These are phyloP conservation scores for Nemania serpens DNA, from an alignment of 2,329 filamentous ascomycete genomes.

Conservation along the genomic window DNA sequence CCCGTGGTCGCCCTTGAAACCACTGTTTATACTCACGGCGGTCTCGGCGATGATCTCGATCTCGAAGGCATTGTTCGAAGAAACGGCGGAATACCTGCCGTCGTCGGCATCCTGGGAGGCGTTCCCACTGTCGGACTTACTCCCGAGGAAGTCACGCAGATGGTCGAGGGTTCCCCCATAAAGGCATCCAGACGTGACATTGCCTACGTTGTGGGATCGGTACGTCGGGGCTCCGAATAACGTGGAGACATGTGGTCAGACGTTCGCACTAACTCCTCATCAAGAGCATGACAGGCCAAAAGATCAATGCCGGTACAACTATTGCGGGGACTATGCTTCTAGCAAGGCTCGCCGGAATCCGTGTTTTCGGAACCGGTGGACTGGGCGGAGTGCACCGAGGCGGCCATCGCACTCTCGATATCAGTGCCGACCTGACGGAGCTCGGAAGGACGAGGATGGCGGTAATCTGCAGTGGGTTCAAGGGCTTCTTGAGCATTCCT, in stretches of 20 bases:
- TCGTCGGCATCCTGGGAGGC: conserved; percentile 85
- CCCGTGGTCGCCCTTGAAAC: conserved; percentile 93
- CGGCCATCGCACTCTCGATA: conserved; percentile 84
- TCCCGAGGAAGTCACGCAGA: conserved; percentile 71
- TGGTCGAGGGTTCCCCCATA: conserved; percentile 71
- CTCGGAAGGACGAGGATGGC: conserved; percentile 86
- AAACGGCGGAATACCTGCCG: conserved; percentile 85
- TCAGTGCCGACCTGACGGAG: conserved; percentile 94
- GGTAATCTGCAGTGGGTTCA: conserved; percentile 88
- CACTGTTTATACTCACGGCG: conserved; percentile 96
- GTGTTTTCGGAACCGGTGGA: conserved; percentile 91
- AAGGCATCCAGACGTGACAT: conserved; percentile 91
- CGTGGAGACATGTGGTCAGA: background rate
- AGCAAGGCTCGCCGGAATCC: conserved; percentile 83
- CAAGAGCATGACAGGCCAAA: conserved; percentile 67
- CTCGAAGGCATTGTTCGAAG: conserved; percentile 81
- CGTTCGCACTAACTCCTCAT: conserved; percentile 18
- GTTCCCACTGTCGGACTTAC: conserved; percentile 79
- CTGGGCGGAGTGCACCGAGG: conserved; percentile 93
- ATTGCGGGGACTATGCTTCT: conserved; percentile 93
- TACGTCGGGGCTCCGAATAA: conserved; percentile 47
- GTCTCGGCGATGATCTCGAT: conserved; percentile 71
- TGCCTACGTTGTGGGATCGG: conserved; percentile 77
- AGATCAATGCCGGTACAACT: conserved; percentile 86
- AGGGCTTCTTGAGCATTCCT: conserved; percentile 92